Base-by-base conservation (phyloP, 495 filamentous ascomycete species). In the Extremus antarcticus region DNA sequence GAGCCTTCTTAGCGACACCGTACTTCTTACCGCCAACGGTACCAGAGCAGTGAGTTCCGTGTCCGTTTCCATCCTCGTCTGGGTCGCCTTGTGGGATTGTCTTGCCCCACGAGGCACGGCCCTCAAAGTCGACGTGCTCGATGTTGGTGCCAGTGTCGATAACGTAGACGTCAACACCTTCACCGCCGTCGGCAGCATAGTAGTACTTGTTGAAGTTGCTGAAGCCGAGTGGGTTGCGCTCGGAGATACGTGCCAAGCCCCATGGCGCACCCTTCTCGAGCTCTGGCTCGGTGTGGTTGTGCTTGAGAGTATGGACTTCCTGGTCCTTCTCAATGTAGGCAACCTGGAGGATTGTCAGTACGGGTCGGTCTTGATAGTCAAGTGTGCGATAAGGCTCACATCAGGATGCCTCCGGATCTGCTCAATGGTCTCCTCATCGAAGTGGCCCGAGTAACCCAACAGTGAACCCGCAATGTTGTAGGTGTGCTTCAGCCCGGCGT, bases 41-140 rank as follows among this genome's bases (percentile, higher is more conserved):
- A 60, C 94, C 94, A 54, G 94, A 97, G 79, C 94, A 99, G 79
- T 99, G 94, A 60, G 94, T 99, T 63, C 94, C 94, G 77, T 99
- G 94, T 51, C 94, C 94, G 63, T 99, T 99, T 69, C 94, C 94
- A 75, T 99, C 94, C 50, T 78, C 74, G 68, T 99, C 94, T 41
- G 74, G 81, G 65, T 99, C 94, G 55, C 78, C 79, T 45, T 66
- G 55, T 52, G 94, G 94, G 63, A 99, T 86, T 53, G 94, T 99
- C 82, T 94, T 90, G 69, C 91, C 91, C 94, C 94, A 99, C 63
- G 76, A 73, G 50, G 94, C 94, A 67, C 94, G 89, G 52, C 90
- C 94, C 69, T 90, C 90, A 60, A 99, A 99, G 72, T 99, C 94
- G 58, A 91, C 90, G 74, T 99, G 94, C 9, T 90, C 78, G 57